Percentiles rank a stretch among this genome's conserved stretches.
phyloP scores from a whole-genome alignment of 2,329 filamentous ascomycete species.

The Fusarium siculi region DNA sequence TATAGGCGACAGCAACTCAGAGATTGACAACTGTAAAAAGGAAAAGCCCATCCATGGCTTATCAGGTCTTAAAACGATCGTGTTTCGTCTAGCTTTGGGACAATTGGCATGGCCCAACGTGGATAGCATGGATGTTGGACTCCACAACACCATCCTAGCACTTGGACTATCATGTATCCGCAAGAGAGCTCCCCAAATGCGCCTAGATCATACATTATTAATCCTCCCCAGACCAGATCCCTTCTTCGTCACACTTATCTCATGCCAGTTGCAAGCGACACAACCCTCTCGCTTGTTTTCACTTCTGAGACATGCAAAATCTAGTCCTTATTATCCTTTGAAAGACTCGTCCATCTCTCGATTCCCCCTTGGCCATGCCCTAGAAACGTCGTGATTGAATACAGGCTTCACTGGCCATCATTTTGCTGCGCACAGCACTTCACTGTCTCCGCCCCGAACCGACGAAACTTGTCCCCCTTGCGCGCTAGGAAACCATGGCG shows the following conservation, averaged over 20 bases:
- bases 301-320: conserved; percentile 23
- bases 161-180: conserved; percentile 39
- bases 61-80: conserved; percentile 1
- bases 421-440: conserved; percentile 15
- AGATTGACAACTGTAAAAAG: conserved; percentile 3
- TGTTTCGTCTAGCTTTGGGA: conserved; percentile 22
- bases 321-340: background rate
- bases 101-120: background rate
- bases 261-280: conserved; percentile 23
- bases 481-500: conserved; percentile 19
- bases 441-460: conserved; percentile 3
- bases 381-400: conserved; percentile 21
- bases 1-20: background rate
- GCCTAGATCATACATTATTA: conserved; percentile 32
- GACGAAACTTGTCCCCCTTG: background rate
- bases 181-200: conserved; percentile 20
- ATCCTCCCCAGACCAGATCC: conserved; percentile 18
- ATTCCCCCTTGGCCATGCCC: conserved; percentile 24
- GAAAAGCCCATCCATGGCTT: background rate
- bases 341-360: conserved; percentile 2
- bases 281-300: conserved; percentile 18
- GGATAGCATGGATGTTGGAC: conserved; percentile 9
- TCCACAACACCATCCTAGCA: conserved; percentile 36
- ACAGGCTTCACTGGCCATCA: conserved; percentile 17
- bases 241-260: conserved; percentile 39